Conservation (phyloP, 306 rosid genomes). For the Cyclanthera cordifolia region DNA sequence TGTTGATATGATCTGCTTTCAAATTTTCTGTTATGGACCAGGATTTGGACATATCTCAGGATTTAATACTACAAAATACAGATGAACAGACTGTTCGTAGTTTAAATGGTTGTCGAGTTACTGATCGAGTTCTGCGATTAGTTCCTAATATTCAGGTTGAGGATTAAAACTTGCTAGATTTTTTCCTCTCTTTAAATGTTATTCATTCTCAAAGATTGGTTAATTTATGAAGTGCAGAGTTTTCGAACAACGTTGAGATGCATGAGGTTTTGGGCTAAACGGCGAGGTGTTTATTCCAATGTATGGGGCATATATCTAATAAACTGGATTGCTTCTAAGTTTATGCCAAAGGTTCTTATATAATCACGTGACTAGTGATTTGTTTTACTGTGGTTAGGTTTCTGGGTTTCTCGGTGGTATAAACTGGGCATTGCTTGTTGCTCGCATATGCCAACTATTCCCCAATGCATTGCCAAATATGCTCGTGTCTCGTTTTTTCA, state of each 20-base stretch:
- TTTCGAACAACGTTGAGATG: conserved; percentile 91
- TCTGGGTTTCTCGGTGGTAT: conserved; percentile 97
- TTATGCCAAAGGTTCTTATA: conserved; percentile 8
- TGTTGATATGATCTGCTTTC: conserved; percentile 15
- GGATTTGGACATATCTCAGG: conserved; percentile 93
- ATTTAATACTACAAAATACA: conserved; percentile 64
- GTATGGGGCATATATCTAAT: conserved; percentile 30
- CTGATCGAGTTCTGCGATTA: conserved; percentile 80
- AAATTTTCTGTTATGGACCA: conserved; percentile 20
- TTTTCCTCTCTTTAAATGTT: background rate
- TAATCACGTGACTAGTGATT: conserved; percentile 17
- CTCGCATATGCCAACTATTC: conserved; percentile 94
- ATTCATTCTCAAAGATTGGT: conserved; percentile 18
- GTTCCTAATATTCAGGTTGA: conserved; percentile 95
- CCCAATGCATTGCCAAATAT: conserved; percentile 93
- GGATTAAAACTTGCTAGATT: background rate
- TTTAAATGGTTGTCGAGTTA: conserved; percentile 92
- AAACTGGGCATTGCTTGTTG: conserved; percentile 95
- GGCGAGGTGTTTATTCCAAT: conserved; percentile 92
- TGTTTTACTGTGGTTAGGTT: conserved; percentile 48
- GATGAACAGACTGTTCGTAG: conserved; percentile 98
- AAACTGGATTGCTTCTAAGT: background rate
- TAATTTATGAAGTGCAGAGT: conserved; percentile 42
- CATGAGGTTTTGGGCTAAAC: conserved; percentile 94
- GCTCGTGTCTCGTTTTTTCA: conserved; percentile 88